Base-by-base conservation (phyloP, 1,284 basidiomycete genomes). In the Xerocomus minutiporus region DNA sequence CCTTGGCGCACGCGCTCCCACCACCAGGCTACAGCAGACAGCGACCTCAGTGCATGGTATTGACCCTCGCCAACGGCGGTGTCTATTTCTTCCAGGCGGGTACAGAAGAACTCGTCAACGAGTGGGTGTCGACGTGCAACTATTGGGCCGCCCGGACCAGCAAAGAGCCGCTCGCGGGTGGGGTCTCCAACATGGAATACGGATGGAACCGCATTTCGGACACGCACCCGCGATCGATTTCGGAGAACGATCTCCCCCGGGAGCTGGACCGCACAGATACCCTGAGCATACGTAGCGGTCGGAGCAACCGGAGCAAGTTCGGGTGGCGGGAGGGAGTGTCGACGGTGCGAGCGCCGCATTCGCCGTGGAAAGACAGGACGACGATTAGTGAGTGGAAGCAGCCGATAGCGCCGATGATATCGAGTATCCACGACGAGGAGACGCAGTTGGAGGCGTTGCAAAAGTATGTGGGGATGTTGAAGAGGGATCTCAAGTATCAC, bases 181-280 rank as follows among this genome's bases (percentile, higher is more conserved):
- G 95, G 29, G 93, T 98, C 2, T 94, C 92, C 45, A 99, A 99
- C 72, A 96, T 98, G 88, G 97, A 99, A 69, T 98, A 99, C 65
- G 96, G 96, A 9, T 99, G 96, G 96, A 95, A 87, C 66, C 83
- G 90, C 36, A 79, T 88, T 11, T 62, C 75, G 13, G 85, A 88
- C 50, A 62, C 76, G 32, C 82, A 81, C 52, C 72, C 70, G 1
- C 78, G 78, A 9, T 80, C 83, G n/a, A 68, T 74, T 26, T 83
- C 84, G 17, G 82, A 86, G 51, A 75, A 76, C 47, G 82, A 81
- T 52, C 66, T 76, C 13, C 47, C 71, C n/a, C 74, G 74, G 35
- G 79, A 82, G 28, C 55, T 65, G 9, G 82, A 87, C 58, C 73
- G 71, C 40, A 69, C 76, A 11, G 87, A 91, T 65, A 74, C 78